Conservation (phyloP, 2,329 filamentous ascomycete genomes). For the Botrytis elliptica region DNA sequence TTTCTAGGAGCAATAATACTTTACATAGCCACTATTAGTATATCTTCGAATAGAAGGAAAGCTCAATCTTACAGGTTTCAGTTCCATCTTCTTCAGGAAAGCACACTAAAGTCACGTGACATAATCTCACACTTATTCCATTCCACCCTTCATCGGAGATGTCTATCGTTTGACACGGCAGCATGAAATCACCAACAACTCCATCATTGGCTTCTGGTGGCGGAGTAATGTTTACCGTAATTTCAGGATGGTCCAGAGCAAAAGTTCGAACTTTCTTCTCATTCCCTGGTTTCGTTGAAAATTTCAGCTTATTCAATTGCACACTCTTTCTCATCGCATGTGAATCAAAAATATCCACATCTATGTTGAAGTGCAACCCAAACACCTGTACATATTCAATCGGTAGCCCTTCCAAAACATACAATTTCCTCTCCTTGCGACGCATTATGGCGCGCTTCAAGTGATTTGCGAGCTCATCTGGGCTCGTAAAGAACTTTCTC, state of each 20-base stretch:
- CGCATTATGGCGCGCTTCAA: background rate
- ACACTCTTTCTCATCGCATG: slow-evolving; percentile 5
- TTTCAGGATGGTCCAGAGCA: slow-evolving; percentile 3
- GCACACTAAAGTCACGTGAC: slow-evolving; percentile 9
- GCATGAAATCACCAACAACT: background rate
- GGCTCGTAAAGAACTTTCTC: background rate
- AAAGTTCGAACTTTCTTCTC: background rate
- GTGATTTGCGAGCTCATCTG: slow-evolving; percentile 5
- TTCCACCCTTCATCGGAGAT: background rate
- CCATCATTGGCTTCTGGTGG: background rate
- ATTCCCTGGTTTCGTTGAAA: background rate
- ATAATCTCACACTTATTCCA: background rate
- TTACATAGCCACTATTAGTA: background rate
- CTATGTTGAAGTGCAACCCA: background rate
- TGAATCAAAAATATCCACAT: slow-evolving; percentile 10
- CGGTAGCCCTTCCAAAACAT: slow-evolving; percentile 7
- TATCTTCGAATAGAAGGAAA: background rate
- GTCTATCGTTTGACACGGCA: background rate
- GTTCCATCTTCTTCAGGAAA: background rate
- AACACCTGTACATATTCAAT: slow-evolving; percentile 3
- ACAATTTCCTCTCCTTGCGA: background rate
- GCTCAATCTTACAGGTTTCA: background rate
- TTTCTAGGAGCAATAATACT: slow-evolving; percentile 14
- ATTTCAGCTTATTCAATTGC: background rate
- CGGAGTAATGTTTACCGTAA: background rate